Evolutionary conservation across 2,329 filamentous ascomycete species (phyloP).

Genomic region (Cladosporium sp.): DNA sequence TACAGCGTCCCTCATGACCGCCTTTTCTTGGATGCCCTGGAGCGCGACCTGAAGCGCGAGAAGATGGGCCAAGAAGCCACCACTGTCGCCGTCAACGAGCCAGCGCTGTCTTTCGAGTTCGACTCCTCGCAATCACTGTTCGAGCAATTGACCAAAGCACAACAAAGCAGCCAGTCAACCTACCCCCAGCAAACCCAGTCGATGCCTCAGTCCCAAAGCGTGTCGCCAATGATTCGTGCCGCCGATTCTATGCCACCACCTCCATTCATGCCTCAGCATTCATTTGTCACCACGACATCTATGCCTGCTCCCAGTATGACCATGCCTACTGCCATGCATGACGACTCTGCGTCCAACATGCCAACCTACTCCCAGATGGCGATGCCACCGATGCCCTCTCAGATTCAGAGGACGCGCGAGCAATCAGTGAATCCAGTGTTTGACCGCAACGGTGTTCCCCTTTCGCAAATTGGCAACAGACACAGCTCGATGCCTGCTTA

Average conservation of each 20-base stretch:
- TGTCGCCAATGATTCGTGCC: conserved; percentile 82
- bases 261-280: conserved; percentile 63
- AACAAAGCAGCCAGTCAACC: conserved; percentile 96
- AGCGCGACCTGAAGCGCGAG: conserved; percentile 95
- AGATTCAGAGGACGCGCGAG: conserved; percentile 76
- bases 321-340: conserved; percentile 49
- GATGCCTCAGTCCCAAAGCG: conserved; percentile 66
- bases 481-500: conserved; percentile 99
- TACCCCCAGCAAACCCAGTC: conserved; percentile 50
- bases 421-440: conserved; percentile 73
- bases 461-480: conserved; percentile 79
- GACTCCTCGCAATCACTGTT: conserved; percentile 98
- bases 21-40: conserved; percentile 92
- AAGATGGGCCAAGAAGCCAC: conserved; percentile 99
- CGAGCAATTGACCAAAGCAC: conserved; percentile 98
- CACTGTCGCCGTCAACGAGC: conserved; percentile 93
- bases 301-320: conserved; percentile 24
- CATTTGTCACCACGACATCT: conserved; percentile 38
- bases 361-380: conserved; percentile 69
- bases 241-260: conserved; percentile 91
- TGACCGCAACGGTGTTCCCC: conserved; percentile 84
- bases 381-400: conserved; percentile 67
- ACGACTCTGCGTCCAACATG: conserved; percentile 58
- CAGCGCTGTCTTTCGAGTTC: conserved; percentile 96
- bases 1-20: conserved; percentile 98